Percentiles rank a stretch among this genome's conserved stretches.
Conservation (phyloP, 306 rosid species). For the Arachis hypogaea region DNA sequence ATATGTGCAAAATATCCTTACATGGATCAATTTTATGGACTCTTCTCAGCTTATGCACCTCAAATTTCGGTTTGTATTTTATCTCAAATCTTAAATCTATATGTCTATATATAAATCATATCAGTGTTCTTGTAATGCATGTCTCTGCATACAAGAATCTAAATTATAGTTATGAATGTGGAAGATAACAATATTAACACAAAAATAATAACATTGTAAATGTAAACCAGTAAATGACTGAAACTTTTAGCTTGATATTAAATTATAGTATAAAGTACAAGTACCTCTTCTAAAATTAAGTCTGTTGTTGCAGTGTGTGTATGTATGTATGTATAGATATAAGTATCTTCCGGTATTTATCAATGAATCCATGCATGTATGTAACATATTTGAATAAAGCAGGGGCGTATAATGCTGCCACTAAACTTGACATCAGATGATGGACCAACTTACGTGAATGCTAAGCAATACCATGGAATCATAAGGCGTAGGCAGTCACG, state of each 20-base stretch:
- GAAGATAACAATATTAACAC: neutral
- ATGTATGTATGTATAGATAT: slow-evolving; percentile 9
- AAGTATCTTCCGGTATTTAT: slow-evolving; percentile 13
- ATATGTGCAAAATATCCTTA: slow-evolving; percentile 66
- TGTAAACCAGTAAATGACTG: neutral
- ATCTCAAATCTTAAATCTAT: slow-evolving; percentile 27
- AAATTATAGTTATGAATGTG: neutral
- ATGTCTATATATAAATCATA: slow-evolving; percentile 1
- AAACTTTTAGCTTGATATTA: slow-evolving; percentile 3
- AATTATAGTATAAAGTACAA: neutral
- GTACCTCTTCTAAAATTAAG: neutral
- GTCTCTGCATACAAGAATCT: neutral
- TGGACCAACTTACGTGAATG: slow-evolving; percentile 82
- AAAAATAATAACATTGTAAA: neutral
- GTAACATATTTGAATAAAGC: slow-evolving; percentile 23
- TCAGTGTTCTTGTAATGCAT: neutral
- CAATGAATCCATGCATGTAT: slow-evolving; percentile 31
- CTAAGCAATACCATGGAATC: slow-evolving; percentile 88
- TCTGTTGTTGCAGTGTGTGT: slow-evolving; percentile 5
- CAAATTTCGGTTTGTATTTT: slow-evolving; percentile 66
- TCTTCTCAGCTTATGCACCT: slow-evolving; percentile 69
- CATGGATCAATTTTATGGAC: slow-evolving; percentile 66
- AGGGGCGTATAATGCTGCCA: slow-evolving; percentile 87
- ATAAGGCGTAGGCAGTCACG: slow-evolving; percentile 78
- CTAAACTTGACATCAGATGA: slow-evolving; percentile 63